Evolutionary conservation across 306 rosid genomes (phyloP), one percentile per base, ranked within the genome.

Genomic region (Quercus aquifolioides): DNA sequence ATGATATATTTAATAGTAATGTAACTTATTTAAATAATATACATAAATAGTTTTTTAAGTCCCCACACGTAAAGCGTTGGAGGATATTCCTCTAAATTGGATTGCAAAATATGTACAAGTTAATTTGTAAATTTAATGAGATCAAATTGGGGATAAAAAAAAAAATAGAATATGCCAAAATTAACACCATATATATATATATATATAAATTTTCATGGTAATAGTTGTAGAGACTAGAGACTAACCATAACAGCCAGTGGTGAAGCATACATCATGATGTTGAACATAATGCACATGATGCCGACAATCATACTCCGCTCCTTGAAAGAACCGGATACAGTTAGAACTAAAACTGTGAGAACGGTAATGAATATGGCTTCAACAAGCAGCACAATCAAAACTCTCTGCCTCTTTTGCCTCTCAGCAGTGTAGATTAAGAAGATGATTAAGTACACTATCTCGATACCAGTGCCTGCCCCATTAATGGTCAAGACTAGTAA

Each of bases 201-300:
- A 35, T 41, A 41, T 41, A 41, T 41, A 8, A 2, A 41, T 59
- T 59, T 59, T 25, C 65, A 59, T 23, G 31, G 33, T 11, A 23
- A 59, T 11, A 23, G 65, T 23, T 8, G 3, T 41, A 41, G 46
- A 41, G 46, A 41, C 46, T 41, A 41, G 46, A 41, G 43, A 84
- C 76, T 59, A 0, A 94, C 99, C 91, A 96, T 96, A 80, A 96
- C 71, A 1, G 93, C 35, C 62, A 96, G 79, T 2, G 99, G 98
- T 0, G 99, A 72, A 72, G 97, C 99, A 55, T 90, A 96, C 98
- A 96, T 96, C 96, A 91, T 87, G 73, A 93, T 83, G 89, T 90
- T 96, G 84, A 86, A 90, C 57, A 89, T 38, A 19, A 90, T 86
- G 82, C 91, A 83, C 1, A 85, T 60, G 58, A 87, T 74, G 71